Evolutionary conservation across 257 asterid genomes (phyloP), one percentile per base, ranked within the genome.

Genomic region (Rubia yunnanensis): DNA sequence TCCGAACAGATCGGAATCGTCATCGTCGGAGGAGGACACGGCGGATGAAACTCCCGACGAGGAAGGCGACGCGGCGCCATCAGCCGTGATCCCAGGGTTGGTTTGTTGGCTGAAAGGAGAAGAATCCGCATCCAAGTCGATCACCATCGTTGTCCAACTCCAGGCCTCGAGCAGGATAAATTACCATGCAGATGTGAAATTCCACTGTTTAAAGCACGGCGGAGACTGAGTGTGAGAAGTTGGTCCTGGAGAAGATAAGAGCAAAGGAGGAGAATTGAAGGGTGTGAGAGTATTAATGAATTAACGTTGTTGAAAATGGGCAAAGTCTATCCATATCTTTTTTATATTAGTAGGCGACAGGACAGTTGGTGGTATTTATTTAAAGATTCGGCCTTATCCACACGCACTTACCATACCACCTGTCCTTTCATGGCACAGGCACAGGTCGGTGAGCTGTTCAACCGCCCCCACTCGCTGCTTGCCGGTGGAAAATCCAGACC

Each of bases 61-160:
- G 57, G 57, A 50, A 20, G 79, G 72, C 11, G 66, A 64, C 24
- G 79, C 7, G 24, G 24, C 23, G 23, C 28, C 64, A 35, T 76
- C 81, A 78, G 62, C 82, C 77, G 60, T 77, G 66, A 56, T 83
- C 83, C 77, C 82, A 80, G 50, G 71, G 58, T 52, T 80, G 78
- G 4, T 79, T 77, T 70, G 49, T 64, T 65, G 74, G 76, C 56
- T 63, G 23, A 52, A 65, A 52, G 36, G 46, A 32, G 27, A 74
- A 67, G 63, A 67, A 72, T 63, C 81, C 83, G 73, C 71, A 27
- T 46, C 63, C 60, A 78, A 7, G 41, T 56, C 41, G 31, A 23
- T 77, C 49, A 57, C 34, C 23, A 52, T 56, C 3, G 53, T 9
- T 48, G 3, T 17, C 17, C 23, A 15, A n/a, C 54, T 48, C 20